phyloP scores from a whole-genome alignment of 1,284 basidiomycete species.

The Chondrostereum purpureum region DNA sequence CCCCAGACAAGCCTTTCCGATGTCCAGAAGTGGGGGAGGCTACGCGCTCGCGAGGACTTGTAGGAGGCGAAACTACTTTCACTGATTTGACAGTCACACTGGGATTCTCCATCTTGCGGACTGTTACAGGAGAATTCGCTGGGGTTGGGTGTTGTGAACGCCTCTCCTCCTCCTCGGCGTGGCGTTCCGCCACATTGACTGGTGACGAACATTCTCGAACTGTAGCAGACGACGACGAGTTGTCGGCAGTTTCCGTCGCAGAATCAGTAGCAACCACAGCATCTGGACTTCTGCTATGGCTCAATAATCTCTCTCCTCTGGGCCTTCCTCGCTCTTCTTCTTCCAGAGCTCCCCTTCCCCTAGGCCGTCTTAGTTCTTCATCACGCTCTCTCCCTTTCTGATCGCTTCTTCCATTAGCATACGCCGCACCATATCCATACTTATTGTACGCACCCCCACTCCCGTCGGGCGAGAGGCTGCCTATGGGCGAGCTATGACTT shows the following conservation, averaged over 20 bases:
- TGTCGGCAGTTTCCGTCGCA: slow-evolving; percentile 4
- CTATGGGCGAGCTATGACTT: slow-evolving; percentile 35
- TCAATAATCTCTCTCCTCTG: slow-evolving; percentile 36
- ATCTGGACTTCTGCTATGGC: slow-evolving; percentile 44
- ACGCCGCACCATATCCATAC: slow-evolving; percentile 18
- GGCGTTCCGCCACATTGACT: not conserved
- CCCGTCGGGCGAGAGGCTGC: slow-evolving; percentile 56
- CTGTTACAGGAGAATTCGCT: slow-evolving; percentile 39
- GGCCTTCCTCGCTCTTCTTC: slow-evolving; percentile 36
- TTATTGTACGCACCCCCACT: slow-evolving; percentile 27
- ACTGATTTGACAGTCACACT: not conserved
- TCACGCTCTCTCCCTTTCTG: slow-evolving; percentile 21
- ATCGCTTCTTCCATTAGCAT: slow-evolving; percentile 23
- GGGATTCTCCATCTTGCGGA: slow-evolving; percentile 21
- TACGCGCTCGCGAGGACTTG: slow-evolving; percentile 1
- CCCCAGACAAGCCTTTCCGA: slow-evolving; percentile 6
- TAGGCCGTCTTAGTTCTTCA: slow-evolving; percentile 18
- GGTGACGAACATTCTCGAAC: slow-evolving; percentile 1
- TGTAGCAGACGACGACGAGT: slow-evolving; percentile 7
- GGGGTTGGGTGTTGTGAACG: slow-evolving; percentile 20
- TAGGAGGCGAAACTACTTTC: slow-evolving; percentile 10
- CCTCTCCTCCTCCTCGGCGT: not conserved
- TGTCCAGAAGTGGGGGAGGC: not conserved
- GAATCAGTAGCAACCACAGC: slow-evolving; percentile 18
- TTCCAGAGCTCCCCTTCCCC: too few species aligned